Percentiles rank a stretch among this genome's conserved stretches.
Conservation (phyloP, 116 monocot genomes). For the Cymodocea nodosa region DNA sequence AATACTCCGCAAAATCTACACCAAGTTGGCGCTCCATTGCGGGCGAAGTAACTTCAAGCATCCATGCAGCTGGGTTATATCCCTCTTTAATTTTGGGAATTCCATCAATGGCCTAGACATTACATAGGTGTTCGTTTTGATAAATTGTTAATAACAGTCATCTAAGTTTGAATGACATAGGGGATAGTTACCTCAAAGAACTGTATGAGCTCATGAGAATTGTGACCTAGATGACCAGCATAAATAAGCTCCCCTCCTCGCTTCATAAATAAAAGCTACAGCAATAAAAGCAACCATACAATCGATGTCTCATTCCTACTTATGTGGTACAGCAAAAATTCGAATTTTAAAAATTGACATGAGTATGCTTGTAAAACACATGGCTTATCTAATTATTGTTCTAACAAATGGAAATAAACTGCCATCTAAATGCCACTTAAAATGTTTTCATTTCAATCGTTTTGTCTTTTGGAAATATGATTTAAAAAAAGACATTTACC, state of each 20-base stretch:
- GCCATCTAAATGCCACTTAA: too few species aligned
- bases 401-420: too few species aligned
- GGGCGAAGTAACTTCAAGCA: constrained; percentile 92
- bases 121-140: not conserved
- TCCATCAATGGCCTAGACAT: constrained; percentile 78
- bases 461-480: too few species aligned
- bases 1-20: constrained; percentile 86
- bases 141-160: not conserved
- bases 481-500: too few species aligned
- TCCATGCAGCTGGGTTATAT: constrained; percentile 96
- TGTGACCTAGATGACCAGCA: constrained; percentile 85
- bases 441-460: too few species aligned
- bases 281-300: not conserved
- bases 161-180: not conserved
- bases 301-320: too few species aligned
- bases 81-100: constrained; percentile 95
- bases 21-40: constrained; percentile 57
- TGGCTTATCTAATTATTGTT: too few species aligned
- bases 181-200: constrained; percentile 67
- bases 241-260: constrained; percentile 97
- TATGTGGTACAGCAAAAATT: not conserved
- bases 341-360: not conserved
- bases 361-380: not conserved
- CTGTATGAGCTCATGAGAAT: constrained; percentile 69
- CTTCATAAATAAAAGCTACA: constrained; percentile 98